Base-by-base conservation (phyloP, 371 early-diverging fungal genomes). In the Mucor indicus region DNA sequence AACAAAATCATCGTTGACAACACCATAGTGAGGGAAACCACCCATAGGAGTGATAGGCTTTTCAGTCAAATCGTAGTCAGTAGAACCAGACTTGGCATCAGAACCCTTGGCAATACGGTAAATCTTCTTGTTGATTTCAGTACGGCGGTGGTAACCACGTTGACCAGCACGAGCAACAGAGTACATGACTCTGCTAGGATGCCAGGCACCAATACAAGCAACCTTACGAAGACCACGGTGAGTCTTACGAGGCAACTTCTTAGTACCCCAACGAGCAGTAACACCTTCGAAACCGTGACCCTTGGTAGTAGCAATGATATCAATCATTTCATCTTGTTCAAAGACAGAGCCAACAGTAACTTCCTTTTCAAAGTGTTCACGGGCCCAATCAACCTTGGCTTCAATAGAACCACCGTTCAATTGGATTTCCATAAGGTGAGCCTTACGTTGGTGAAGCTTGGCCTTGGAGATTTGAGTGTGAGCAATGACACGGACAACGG, bases 181-280 rank as follows among this genome's bases (percentile, higher is more conserved):
- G 89, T 84, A 96, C 96, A 96, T 94, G 78, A 99, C 99, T 57
- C 98, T 90, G 68, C 91, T 84, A 71, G 99, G 99, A 86, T 99
- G 99, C 99, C 99, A 99, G 55, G 99, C 98, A 77, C 99, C 99
- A 71, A 99, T 99, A 90, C 99, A 99, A 64, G 99, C 99, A 59
- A 99, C 98, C 91, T 99, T 99, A 71, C 99, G 92, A 64, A 95
- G 88, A 92, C 99, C 99, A 79, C 93, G 93, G 83, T 98, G 98
- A 38, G 99, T 98, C 93, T 99, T 99, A 76, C 99, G 88, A 50
- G 99, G 99, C 58, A 98, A 91, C 88, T 97, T 99, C 86, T 95
- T 98, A 79, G 96, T 95, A 66, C 99, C 99, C 98, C 98, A 99
- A 90, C 99, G 96, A 71, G 90, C 91, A 55, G 98, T 96, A 70